A percentile compares a stretch with the other conserved stretches of the same genome.
These are phyloP conservation scores for Leishmania turanica DNA, from an alignment of 208 protist species.

Conservation along the genomic window DNA sequence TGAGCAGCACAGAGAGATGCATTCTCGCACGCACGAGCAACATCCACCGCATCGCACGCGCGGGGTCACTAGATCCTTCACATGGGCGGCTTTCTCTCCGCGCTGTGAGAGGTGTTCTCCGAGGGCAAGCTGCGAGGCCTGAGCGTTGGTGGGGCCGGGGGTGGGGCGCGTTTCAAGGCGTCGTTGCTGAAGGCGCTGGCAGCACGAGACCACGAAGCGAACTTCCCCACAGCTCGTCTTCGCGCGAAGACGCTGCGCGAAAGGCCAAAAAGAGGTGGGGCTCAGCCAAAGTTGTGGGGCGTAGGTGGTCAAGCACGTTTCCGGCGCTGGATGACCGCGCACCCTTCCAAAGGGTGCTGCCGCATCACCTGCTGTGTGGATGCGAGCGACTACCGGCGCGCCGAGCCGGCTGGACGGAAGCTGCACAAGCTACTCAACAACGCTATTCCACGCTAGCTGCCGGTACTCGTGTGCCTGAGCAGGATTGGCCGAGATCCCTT, in stretches of 20 bases:
- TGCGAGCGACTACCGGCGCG: constrained; percentile 58
- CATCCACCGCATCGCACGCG: neutral
- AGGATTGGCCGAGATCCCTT: constrained; percentile 86
- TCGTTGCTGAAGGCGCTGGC: constrained; percentile 82
- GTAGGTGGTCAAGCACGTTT: constrained; percentile 78
- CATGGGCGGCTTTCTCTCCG: constrained; percentile 63
- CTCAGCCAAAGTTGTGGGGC: constrained; percentile 86
- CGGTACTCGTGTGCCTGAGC: constrained; percentile 80
- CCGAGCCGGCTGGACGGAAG: constrained; percentile 57
- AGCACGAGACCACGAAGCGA: constrained; percentile 66
- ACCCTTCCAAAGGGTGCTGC: constrained; percentile 72
- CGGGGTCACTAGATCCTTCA: neutral
- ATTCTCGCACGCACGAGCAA: no score
- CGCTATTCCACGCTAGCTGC: constrained; percentile 48
- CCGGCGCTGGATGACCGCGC: constrained; percentile 66
- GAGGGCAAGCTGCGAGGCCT: constrained; percentile 73
- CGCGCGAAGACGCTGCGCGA: constrained; percentile 85
- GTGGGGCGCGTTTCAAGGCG: constrained; percentile 87
- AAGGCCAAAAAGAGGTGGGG: constrained; percentile 27
- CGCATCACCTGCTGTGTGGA: constrained; percentile 82
- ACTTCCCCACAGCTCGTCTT: constrained; percentile 78
- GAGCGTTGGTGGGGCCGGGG: constrained; percentile 74
- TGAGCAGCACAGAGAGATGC: neutral
- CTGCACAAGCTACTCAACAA: constrained; percentile 73
- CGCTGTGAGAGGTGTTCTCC: constrained; percentile 54